A percentile compares a stretch with the other conserved stretches of the same genome.
Evolutionary conservation across 192 early-diverging fungal species (phyloP).

Genomic region (Coemansia sp.): DNA sequence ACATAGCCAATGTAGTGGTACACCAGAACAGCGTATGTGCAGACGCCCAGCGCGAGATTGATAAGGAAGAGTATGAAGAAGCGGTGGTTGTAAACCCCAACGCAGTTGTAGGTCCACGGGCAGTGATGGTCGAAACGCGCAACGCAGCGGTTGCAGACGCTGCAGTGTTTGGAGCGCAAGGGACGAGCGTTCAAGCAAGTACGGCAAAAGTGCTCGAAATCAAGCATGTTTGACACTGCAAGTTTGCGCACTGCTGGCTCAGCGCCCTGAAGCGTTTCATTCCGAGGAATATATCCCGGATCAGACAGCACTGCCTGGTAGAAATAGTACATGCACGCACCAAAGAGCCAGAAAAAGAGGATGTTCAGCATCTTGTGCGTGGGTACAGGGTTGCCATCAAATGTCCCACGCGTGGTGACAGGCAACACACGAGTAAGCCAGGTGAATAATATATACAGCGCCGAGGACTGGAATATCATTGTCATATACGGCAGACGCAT

Average conservation of each 20-base stretch:
- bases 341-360: slow-evolving; percentile 64
- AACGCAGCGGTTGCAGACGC: slow-evolving; percentile 89
- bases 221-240: slow-evolving; percentile 67
- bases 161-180: slow-evolving; percentile 92
- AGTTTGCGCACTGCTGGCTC: slow-evolving; percentile 55
- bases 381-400: slow-evolving; percentile 28
- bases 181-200: slow-evolving; percentile 83
- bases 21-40: slow-evolving; percentile 62
- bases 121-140: slow-evolving; percentile 95
- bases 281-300: slow-evolving; percentile 78
- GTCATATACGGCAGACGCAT: slow-evolving; percentile 80
- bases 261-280: slow-evolving; percentile 35
- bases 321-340: slow-evolving; percentile 69
- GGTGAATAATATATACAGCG: slow-evolving; percentile 67
- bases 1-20: slow-evolving; percentile 58
- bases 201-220: slow-evolving; percentile 80
- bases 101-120: slow-evolving; percentile 96
- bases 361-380: slow-evolving; percentile 58
- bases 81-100: slow-evolving; percentile 86
- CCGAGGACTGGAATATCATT: slow-evolving; percentile 83
- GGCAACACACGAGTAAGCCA: slow-evolving; percentile 72
- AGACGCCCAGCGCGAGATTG: slow-evolving; percentile 63
- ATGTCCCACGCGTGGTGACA: slow-evolving; percentile 51
- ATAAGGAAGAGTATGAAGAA: slow-evolving; percentile 81
- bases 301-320: slow-evolving; percentile 71